Evolutionary conservation across 495 filamentous ascomycete genomes (phyloP).

Genomic region (Cladorrhinum samala): DNA sequence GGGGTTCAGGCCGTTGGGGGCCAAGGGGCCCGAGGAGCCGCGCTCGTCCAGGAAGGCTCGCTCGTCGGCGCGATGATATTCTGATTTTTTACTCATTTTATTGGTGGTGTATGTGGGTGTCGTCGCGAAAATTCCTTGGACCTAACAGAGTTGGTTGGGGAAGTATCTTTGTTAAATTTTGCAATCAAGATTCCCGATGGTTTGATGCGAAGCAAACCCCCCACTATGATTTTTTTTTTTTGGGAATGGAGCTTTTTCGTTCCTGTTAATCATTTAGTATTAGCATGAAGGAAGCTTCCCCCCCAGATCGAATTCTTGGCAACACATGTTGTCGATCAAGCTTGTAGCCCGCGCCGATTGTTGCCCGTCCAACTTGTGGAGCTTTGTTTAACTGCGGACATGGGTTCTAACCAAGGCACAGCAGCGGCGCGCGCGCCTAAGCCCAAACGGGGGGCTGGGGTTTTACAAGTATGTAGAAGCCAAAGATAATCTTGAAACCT

Average conservation of each 20-base stretch:
- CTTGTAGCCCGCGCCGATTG: slow-evolving; percentile 19
- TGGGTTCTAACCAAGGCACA: background rate
- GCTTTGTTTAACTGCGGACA: background rate
- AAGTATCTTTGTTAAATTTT: too few relatives aligned
- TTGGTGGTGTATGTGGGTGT: slow-evolving; percentile 6
- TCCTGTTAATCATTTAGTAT: too few relatives aligned
- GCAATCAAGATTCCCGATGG: too few relatives aligned
- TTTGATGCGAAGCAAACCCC: too few relatives aligned
- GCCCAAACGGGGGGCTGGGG: too few relatives aligned
- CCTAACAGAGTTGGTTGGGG: too few relatives aligned
- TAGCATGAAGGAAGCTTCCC: background rate
- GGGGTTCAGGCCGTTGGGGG: slow-evolving; percentile 72
- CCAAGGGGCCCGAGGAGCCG: slow-evolving; percentile 45
- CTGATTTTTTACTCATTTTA: slow-evolving; percentile 22
- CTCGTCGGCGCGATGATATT: slow-evolving; percentile 64
- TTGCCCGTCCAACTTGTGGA: slow-evolving; percentile 20
- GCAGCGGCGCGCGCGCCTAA: background rate
- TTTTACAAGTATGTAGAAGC: too few relatives aligned
- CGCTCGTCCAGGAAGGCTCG: slow-evolving; percentile 73
- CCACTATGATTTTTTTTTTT: too few relatives aligned
- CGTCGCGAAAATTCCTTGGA: too few relatives aligned
- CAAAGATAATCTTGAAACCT: too few relatives aligned
- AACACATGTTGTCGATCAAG: slow-evolving; percentile 2
- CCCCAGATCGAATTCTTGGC: too few relatives aligned
- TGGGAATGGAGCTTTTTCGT: too few relatives aligned